Evolutionary conservation across 2,329 filamentous ascomycete species (phyloP).

Genomic region (Clonostachys byssicola): DNA sequence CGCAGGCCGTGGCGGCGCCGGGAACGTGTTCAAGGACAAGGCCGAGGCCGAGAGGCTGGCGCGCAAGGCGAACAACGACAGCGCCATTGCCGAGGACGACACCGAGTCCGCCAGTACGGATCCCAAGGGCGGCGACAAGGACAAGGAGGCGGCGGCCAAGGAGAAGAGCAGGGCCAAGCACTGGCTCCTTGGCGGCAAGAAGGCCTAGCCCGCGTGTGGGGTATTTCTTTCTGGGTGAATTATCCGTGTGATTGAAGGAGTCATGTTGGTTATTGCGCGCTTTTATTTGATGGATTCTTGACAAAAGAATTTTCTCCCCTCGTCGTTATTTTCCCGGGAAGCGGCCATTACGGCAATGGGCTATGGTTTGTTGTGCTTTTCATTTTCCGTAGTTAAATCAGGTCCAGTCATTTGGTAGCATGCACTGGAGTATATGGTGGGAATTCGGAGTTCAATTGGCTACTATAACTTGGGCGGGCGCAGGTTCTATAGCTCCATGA

Average conservation of each 20-base stretch:
- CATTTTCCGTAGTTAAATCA: background rate
- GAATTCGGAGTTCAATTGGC: no score
- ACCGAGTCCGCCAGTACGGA: slow-evolving; percentile 3
- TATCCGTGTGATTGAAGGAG: no score
- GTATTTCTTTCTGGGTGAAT: no score
- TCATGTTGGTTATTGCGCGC: no score
- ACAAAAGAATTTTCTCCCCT: no score
- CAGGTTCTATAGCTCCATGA: no score
- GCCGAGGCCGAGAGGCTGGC: slow-evolving; percentile 11
- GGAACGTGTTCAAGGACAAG: slow-evolving; percentile 58
- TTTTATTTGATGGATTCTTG: no score
- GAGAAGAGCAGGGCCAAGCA: slow-evolving; percentile 21
- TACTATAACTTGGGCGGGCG: no score
- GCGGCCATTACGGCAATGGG: no score
- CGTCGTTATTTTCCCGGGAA: no score
- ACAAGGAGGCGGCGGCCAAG: slow-evolving; percentile 5
- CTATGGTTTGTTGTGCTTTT: slow-evolving; percentile 3
- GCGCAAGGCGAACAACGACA: slow-evolving; percentile 20
- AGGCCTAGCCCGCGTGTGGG: slow-evolving; percentile 21
- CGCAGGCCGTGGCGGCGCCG: slow-evolving; percentile 71
- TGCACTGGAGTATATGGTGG: no score
- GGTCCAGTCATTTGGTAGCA: no score
- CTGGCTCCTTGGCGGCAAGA: slow-evolving; percentile 42
- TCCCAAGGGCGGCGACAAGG: slow-evolving; percentile 7
- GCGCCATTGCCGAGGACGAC: slow-evolving; percentile 22